Base-by-base conservation (phyloP, 2,329 filamentous ascomycete species). In the Ascochyta rabiei region DNA sequence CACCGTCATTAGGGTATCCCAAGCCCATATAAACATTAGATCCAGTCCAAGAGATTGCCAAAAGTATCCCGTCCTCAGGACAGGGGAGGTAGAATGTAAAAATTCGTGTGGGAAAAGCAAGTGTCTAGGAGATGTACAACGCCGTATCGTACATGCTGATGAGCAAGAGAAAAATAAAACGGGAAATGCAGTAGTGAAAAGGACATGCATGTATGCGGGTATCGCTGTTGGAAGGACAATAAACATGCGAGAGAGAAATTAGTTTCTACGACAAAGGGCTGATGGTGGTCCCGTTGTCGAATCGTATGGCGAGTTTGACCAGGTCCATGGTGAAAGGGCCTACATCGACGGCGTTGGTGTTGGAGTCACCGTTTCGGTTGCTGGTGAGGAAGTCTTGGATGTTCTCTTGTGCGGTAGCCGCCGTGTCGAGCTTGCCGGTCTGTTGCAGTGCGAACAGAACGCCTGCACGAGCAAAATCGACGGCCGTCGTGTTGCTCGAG, bases 401-500 rank as follows among this genome's bases (percentile, higher is more conserved):
- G 6, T 70, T 70, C 37, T 75, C 72, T 53, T 81, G 79, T 30
- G 79, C 80, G 10, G 60, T 73, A 6, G 76, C 75, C 0, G 79
- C 79, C 3, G 62, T 63, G 40, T 76, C 66, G 1, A 81, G 55
- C 28, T 74, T 64, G 5, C 71, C 68, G 6, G 73, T 74, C 24
- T 75, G 70, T 57, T 81, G 78, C 13, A 81, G 66, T 12, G 80
- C 71, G 33, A 79, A 74, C 4, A 82, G 72, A 13, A 82, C 75
- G 13, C 75, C 75, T 15, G 78, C 61, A 19, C 78, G 74, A 2
- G 79, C 79, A 59, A 81, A 81, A 57, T 80, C 77, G 23, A 80
- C 56, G 1, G 72, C 69, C 0, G 65, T 71, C 2, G 71, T 63
- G 45, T 74, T 73, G 61, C 71, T 74, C 3, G 68, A 72, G 16